A percentile compares a stretch with the other conserved stretches of the same genome.
Evolutionary conservation across 768 basidiomycete species (phyloP).

Genomic region (Agrocybe chaxingu): DNA sequence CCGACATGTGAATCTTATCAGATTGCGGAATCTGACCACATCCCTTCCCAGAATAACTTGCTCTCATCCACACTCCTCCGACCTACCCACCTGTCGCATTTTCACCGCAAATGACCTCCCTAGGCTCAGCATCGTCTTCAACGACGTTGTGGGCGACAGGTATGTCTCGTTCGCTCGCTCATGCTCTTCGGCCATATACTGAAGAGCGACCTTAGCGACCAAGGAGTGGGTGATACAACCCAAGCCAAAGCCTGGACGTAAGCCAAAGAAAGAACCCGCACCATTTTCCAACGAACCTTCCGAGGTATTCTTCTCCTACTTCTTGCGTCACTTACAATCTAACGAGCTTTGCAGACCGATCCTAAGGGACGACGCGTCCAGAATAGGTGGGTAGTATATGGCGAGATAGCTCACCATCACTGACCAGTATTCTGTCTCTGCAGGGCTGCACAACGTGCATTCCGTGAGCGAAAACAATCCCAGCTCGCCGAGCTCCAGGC

Average conservation of each 20-base stretch:
- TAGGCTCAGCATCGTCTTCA: constrained; percentile 35
- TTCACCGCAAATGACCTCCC: constrained; percentile 12
- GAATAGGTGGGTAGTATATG: constrained; percentile 51
- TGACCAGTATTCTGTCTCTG: background rate
- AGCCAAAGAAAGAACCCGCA: constrained; percentile 71
- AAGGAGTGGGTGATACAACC: constrained; percentile 88
- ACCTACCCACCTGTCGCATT: too few species aligned
- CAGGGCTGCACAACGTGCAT: constrained; percentile 87
- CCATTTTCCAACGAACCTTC: constrained; percentile 35
- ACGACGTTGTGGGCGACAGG: constrained; percentile 75
- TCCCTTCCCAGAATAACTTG: too few species aligned
- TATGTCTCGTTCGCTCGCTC: constrained; percentile 23
- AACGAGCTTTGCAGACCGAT: constrained; percentile 33
- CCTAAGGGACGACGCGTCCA: constrained; percentile 69
- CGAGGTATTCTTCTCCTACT: constrained; percentile 42
- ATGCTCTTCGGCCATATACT: background rate
- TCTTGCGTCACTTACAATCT: constrained; percentile 1
- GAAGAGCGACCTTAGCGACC: constrained; percentile 49
- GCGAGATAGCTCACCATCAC: background rate
- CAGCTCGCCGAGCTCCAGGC: constrained; percentile 87
- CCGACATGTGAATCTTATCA: constrained; percentile 45
- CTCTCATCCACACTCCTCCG: too few species aligned
- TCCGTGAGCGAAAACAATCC: constrained; percentile 85
- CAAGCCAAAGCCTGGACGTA: constrained; percentile 83
- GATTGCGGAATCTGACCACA: constrained; percentile 27